These are phyloP conservation scores for Petunia axillaris DNA, from an alignment of 257 asterid genomes.

Conservation along the genomic window DNA sequence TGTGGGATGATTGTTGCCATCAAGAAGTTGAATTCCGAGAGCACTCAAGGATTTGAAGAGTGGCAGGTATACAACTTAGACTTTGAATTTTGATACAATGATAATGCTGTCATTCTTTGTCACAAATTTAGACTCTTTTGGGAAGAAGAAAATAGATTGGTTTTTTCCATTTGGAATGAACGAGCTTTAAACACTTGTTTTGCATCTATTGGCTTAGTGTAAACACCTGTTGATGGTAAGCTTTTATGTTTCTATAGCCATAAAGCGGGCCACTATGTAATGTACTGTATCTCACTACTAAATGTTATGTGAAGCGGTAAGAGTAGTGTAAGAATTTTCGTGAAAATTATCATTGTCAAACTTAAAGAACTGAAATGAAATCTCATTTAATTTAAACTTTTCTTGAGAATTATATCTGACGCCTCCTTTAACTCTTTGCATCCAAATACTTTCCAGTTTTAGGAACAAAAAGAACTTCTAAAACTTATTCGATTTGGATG, in stretches of 20 bases:
- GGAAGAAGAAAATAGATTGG: not conserved
- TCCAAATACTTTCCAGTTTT: no score
- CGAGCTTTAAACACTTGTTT: not conserved
- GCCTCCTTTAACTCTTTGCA: no score
- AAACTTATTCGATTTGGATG: not conserved
- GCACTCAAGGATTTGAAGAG: slow-evolving; percentile 55
- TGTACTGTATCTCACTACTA: not conserved
- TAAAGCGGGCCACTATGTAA: no score
- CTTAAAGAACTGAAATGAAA: not conserved
- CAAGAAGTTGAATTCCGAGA: slow-evolving; percentile 50
- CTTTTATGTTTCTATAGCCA: not conserved
- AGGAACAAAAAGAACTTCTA: no score
- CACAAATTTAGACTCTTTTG: not conserved
- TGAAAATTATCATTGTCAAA: not conserved
- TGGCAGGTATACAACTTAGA: slow-evolving; percentile 48
- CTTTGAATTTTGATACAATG: not conserved
- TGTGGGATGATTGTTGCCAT: slow-evolving; percentile 53
- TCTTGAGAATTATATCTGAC: no score
- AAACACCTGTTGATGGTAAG: no score
- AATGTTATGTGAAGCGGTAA: not conserved
- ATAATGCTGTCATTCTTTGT: not conserved
- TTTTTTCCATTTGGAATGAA: not conserved
- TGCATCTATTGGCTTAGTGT: no score
- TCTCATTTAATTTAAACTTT: no score
- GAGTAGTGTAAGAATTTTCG: not conserved